Conservation (phyloP, 2,329 filamentous ascomycete species). For the Ophiostoma angusticollis region DNA sequence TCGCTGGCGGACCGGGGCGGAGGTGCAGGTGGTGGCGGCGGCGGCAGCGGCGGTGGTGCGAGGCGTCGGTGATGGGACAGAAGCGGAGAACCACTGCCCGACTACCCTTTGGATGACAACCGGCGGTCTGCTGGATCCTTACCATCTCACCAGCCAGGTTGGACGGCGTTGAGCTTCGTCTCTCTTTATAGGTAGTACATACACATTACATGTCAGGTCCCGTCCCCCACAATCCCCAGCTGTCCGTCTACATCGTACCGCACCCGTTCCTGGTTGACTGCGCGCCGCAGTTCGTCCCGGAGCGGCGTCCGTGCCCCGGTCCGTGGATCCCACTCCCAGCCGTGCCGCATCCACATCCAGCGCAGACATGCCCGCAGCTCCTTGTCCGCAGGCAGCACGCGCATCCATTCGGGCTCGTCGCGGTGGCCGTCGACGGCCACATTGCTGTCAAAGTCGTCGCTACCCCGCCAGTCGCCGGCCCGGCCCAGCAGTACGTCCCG, state of each 20-base stretch:
- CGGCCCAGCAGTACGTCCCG: conserved; percentile 60
- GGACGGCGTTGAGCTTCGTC: conserved; percentile 26
- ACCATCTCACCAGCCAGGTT: conserved; percentile 43
- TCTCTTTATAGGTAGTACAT: too few species aligned
- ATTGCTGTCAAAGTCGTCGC: conserved; percentile 17
- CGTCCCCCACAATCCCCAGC: conserved; percentile 18
- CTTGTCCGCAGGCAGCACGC: conserved; percentile 71
- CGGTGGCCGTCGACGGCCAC: conserved; percentile 10
- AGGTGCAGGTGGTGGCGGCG: conserved; percentile 34
- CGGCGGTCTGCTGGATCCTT: conserved; percentile 44
- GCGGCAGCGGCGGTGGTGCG: conserved; percentile 13
- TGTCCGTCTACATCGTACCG: conserved; percentile 39
- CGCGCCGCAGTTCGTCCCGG: conserved; percentile 37
- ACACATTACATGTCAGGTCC: background rate
- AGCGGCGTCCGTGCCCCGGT: conserved; percentile 52
- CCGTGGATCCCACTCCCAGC: conserved; percentile 64
- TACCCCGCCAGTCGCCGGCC: conserved; percentile 54
- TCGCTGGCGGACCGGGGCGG: conserved; percentile 64
- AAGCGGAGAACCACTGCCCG: too few species aligned
- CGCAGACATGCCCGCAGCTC: conserved; percentile 75
- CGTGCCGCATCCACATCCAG: conserved; percentile 88
- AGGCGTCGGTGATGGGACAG: too few species aligned
- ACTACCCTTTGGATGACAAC: conserved; percentile 75
- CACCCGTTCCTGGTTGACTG: conserved; percentile 45
- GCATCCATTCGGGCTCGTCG: conserved; percentile 74